Percentiles rank a stretch among this genome's conserved stretches.
phyloP scores from a whole-genome alignment of 176 grass and related monocot species.

The Olyra latifolia region DNA sequence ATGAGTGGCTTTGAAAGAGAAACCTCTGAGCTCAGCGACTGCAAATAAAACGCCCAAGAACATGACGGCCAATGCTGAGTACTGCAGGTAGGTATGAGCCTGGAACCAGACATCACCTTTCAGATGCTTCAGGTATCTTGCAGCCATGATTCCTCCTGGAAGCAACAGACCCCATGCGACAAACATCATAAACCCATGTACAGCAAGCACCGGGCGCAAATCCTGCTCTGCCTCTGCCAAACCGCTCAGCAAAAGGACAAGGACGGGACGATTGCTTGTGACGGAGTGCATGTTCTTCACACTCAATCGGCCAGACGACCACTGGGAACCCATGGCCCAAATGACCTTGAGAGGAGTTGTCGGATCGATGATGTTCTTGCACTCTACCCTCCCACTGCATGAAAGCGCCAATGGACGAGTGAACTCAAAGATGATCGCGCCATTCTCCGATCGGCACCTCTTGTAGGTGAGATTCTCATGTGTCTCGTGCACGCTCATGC shows the following conservation, averaged over 20 bases:
- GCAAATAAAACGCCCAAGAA: conserved; percentile 78
- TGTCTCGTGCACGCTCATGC: conserved; percentile 58
- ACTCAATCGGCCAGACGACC: conserved; percentile 53
- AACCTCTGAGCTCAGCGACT: conserved; percentile 70
- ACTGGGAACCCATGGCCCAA: conserved; percentile 81
- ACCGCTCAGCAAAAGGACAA: conserved; percentile 57
- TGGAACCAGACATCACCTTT: conserved; percentile 74
- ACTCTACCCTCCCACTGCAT: conserved; percentile 69
- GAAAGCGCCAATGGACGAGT: conserved; percentile 57
- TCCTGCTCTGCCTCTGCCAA: conserved; percentile 80
- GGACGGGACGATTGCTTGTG: conserved; percentile 68
- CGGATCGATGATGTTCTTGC: conserved; percentile 74
- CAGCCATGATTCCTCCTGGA: conserved; percentile 65
- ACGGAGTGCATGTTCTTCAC: conserved; percentile 79
- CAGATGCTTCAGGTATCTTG: conserved; percentile 77
- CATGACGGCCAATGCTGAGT: conserved; percentile 70
- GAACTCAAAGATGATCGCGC: conserved; percentile 73
- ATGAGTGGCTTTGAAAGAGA: conserved; percentile 64
- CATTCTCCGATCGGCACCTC: conserved; percentile 64
- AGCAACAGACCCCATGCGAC: conserved; percentile 77
- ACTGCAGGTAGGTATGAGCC: conserved; percentile 77
- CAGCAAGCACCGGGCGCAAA: conserved; percentile 65
- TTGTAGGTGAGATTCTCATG: conserved; percentile 70
- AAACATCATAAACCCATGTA: conserved; percentile 99
- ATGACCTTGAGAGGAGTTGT: conserved; percentile 80